Conservation (phyloP, 345 rosid species). For the Ailanthus altissimus region DNA sequence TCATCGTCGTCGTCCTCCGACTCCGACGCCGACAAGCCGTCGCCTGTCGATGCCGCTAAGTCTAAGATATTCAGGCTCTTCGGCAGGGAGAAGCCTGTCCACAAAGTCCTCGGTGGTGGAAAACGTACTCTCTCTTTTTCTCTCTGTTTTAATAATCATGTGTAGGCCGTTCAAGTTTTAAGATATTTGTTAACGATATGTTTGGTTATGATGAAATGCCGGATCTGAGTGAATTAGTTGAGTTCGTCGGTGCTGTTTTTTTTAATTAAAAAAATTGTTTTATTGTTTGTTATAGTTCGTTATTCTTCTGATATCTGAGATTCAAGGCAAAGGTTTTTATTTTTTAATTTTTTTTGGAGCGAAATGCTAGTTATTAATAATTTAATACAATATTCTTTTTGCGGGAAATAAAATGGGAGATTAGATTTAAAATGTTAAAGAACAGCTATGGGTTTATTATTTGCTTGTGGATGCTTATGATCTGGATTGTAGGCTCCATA, state of each 20-base stretch:
- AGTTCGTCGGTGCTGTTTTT: background rate
- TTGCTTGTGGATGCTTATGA: background rate
- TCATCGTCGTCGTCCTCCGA: conserved; percentile 53
- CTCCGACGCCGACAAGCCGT: conserved; percentile 55
- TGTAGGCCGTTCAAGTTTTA: no score
- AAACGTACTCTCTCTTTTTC: conserved; percentile 50
- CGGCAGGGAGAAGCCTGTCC: conserved; percentile 85
- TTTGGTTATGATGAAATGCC: background rate
- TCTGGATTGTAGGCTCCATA: background rate
- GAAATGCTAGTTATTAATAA: background rate
- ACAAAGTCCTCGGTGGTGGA: conserved; percentile 88
- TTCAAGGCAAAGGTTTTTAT: background rate
- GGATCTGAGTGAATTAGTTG: conserved; percentile 9
- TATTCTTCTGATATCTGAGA: background rate
- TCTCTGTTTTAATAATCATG: background rate
- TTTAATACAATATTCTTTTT: background rate
- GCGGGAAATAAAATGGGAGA: background rate
- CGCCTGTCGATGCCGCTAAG: conserved; percentile 35
- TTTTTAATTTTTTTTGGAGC: background rate
- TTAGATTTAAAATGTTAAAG: background rate
- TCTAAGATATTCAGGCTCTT: conserved; percentile 68
- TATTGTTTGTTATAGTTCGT: background rate
- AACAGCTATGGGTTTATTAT: background rate
- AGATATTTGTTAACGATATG: background rate
- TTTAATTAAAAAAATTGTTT: background rate